Evolutionary conservation across 352 stramenopile genomes (phyloP).

Genomic region (Elongisporangium undulatum): DNA sequence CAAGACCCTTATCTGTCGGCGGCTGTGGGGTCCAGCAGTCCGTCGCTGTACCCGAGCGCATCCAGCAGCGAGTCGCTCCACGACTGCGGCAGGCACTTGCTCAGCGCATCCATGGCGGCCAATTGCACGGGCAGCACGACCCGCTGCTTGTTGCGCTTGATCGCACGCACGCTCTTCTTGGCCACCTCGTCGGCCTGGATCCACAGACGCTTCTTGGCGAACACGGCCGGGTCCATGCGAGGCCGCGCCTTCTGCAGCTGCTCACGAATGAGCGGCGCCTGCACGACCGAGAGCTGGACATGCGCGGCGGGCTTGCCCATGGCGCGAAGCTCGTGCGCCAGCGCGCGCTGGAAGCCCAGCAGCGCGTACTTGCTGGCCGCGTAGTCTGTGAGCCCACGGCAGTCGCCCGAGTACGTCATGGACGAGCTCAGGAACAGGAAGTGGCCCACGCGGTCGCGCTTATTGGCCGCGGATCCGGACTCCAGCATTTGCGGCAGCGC

Average conservation of each 20-base stretch:
- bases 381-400: slow-evolving; percentile 9
- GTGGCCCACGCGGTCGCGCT: slow-evolving; percentile 6
- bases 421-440: slow-evolving; percentile 16
- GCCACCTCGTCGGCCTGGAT: slow-evolving; percentile 8
- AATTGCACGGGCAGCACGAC: slow-evolving; percentile 8
- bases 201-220: slow-evolving; percentile 6
- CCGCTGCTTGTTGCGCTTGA: slow-evolving; percentile 13
- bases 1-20: not conserved
- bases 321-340: slow-evolving; percentile 8
- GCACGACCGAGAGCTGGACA: slow-evolving; percentile 9
- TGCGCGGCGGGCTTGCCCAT: not conserved
- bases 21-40: not conserved
- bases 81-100: slow-evolving; percentile 8
- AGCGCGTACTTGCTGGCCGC: slow-evolving; percentile 11
- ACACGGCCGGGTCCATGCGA: not conserved
- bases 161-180: slow-evolving; percentile 5
- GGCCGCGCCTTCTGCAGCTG: not conserved
- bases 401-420: slow-evolving; percentile 3
- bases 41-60: slow-evolving; percentile 8
- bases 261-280: slow-evolving; percentile 8
- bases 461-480: not conserved
- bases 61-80: slow-evolving; percentile 14
- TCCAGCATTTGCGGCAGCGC: slow-evolving; percentile 8
- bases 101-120: slow-evolving; percentile 4
- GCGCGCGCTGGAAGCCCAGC: slow-evolving; percentile 5